phyloP scores from a whole-genome alignment of 768 basidiomycete genomes.

The Termitomyces sp. region DNA sequence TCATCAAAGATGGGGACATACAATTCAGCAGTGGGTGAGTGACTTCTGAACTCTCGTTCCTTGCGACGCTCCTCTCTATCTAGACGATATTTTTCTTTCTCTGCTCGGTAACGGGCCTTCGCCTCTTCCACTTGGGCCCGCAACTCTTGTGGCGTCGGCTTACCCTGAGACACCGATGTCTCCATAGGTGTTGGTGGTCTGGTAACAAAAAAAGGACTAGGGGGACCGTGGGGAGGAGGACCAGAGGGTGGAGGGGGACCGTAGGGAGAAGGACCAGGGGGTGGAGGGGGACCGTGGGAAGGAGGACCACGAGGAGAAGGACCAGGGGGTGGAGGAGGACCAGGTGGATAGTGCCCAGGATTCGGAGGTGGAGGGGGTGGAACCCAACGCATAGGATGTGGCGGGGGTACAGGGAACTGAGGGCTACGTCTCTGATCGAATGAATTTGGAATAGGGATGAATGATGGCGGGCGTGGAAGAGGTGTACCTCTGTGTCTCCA shows the following conservation, averaged over 20 bases:
- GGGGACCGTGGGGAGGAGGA: background rate
- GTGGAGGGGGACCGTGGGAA: background rate
- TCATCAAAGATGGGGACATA: background rate
- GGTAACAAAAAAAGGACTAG: background rate
- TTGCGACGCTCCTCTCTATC: constrained; percentile 46
- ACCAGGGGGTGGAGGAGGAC: background rate
- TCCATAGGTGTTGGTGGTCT: constrained; percentile 10
- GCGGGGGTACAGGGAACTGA: constrained; percentile 7
- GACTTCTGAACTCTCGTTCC: constrained; percentile 23
- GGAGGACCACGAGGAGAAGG: constrained; percentile 1
- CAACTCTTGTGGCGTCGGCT: constrained; percentile 29
- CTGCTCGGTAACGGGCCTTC: constrained; percentile 58
- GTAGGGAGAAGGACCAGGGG: background rate
- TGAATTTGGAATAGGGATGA: constrained; percentile 4
- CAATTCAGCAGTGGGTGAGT: constrained; percentile 6
- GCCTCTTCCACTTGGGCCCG: constrained; percentile 55
- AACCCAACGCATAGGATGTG: constrained; percentile 10
- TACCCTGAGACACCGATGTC: constrained; percentile 14
- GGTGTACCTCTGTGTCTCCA: constrained; percentile 4
- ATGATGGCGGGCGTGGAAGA: constrained; percentile 2
- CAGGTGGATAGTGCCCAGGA: constrained; percentile 5
- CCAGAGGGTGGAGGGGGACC: constrained; percentile 1
- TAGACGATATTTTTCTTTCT: constrained; percentile 64
- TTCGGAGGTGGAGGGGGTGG: constrained; percentile 14
- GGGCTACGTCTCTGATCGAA: background rate